phyloP scores from a whole-genome alignment of 2,329 filamentous ascomycete species.

The Thelonectria blattea region DNA sequence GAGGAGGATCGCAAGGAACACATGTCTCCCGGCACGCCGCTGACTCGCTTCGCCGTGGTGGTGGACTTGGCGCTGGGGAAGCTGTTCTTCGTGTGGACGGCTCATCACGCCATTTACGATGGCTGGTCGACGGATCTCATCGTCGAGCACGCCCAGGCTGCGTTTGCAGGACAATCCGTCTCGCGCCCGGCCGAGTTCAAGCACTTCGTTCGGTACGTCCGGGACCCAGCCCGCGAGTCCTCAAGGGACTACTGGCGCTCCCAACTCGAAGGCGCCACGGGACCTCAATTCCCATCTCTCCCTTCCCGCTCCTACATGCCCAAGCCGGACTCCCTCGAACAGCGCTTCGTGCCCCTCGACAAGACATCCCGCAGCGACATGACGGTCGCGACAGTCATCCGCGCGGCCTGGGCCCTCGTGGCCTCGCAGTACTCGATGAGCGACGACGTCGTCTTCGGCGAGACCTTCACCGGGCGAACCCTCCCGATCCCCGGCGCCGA shows the following conservation, averaged over 20 bases:
- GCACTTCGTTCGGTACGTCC: constrained; percentile 34
- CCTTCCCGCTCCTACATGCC: constrained; percentile 36
- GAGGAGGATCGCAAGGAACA: constrained; percentile 46
- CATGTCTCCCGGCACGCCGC: constrained; percentile 49
- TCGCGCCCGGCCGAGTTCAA: constrained; percentile 36
- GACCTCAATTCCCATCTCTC: constrained; percentile 34
- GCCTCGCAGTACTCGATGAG: constrained; percentile 38
- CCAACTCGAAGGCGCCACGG: constrained; percentile 33
- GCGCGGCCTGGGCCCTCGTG: constrained; percentile 39
- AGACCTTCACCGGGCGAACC: constrained; percentile 40
- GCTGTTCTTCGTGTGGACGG: constrained; percentile 41
- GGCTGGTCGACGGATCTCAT: constrained; percentile 40
- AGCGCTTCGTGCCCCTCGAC: constrained; percentile 29
- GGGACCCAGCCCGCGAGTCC: constrained; percentile 27
- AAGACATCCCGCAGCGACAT: constrained; percentile 30
- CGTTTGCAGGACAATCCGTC: constrained; percentile 26
- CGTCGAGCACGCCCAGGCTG: constrained; percentile 31
- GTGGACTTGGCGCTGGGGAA: constrained; percentile 37
- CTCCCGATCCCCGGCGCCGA: constrained; percentile 39
- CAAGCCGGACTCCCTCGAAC: constrained; percentile 26
- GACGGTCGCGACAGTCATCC: constrained; percentile 35
- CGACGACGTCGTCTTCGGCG: constrained; percentile 40
- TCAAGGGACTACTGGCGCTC: constrained; percentile 34
- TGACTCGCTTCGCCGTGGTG: constrained; percentile 51
- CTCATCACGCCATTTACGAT: constrained; percentile 43